Base-by-base conservation (phyloP, 1,284 basidiomycete species). In the Mycena sp. region DNA sequence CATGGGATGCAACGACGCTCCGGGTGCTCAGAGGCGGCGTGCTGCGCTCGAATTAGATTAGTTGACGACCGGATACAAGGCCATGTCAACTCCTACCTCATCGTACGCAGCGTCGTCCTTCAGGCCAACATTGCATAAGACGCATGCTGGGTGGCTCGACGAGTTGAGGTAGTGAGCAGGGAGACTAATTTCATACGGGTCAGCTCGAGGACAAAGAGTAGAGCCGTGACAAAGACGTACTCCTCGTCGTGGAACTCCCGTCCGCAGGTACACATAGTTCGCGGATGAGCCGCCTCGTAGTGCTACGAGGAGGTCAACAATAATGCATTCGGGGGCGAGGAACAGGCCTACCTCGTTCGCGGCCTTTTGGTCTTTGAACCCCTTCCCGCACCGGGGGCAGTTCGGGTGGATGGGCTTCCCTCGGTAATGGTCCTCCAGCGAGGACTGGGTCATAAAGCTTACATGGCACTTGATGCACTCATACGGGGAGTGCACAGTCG, bases 381-480 rank as follows among this genome's bases (percentile, higher is more conserved):
- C 69, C 38, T 74, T 73, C 3, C 77, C 77, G 61, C 81, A 82
- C 17, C 74, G 72, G 4, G 63, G 53, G 59, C 81, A 83, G 40
- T 80, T 81, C 0, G 80, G 80, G 63, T 83, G 81, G 28, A 56
- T 48, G n/a, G 70, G 50, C 6, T 79, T 80, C 0, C 80, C 80
- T 19, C 80, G 71, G 64, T 78, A 82, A 50, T 83, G 81, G 61
- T 81, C 80, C 2, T 80, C 77, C 26, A 82, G 67, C 0, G 79
- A 77, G 37, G 76, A 74, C 14, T 71, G 74, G 12, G 74, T 73
- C n/a, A 68, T 63, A 59, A 74, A 81, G 1, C 58, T 64, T 26
- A 73, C 63, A n/a, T 71, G 67, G 63, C 80, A 82, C 4, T 67
- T 58, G 0, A 58, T 60, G 57, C 80, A 82, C 45, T 71, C 67